Conservation (phyloP, 2,329 filamentous ascomycete genomes). For the Coleophoma eucalyptorum region DNA sequence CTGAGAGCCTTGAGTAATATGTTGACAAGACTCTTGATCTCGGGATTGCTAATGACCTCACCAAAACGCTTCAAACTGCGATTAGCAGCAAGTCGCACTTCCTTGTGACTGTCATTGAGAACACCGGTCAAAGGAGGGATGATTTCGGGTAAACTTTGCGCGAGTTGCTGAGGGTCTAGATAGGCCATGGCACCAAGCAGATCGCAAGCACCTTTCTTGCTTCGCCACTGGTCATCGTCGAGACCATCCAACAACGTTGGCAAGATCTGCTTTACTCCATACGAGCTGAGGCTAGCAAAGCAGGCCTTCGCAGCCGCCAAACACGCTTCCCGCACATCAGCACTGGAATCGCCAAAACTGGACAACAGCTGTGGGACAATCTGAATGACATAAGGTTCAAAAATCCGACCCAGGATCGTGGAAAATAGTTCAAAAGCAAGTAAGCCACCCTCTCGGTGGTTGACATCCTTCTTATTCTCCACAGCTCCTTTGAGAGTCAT, state of each 20-base stretch:
- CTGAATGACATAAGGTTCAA: constrained; percentile 95
- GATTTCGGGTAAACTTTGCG: constrained; percentile 88
- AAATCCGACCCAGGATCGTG: constrained; percentile 78
- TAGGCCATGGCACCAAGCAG: constrained; percentile 98
- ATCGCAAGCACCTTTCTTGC: constrained; percentile 97
- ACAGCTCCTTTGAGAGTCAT: constrained; percentile 73
- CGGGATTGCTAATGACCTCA: constrained; percentile 96
- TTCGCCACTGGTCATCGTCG: constrained; percentile 95
- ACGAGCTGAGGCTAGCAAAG: constrained; percentile 90
- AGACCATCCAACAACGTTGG: constrained; percentile 88
- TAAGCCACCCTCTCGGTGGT: constrained; percentile 84
- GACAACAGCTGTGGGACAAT: constrained; percentile 86
- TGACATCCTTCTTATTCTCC: constrained; percentile 93
- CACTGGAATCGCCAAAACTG: constrained; percentile 83
- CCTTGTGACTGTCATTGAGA: constrained; percentile 96
- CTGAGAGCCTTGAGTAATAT: constrained; percentile 94
- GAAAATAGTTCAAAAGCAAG: constrained; percentile 90
- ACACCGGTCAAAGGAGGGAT: constrained; percentile 94
- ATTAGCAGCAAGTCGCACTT: constrained; percentile 88
- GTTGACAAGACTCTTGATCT: constrained; percentile 88
- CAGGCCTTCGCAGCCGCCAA: constrained; percentile 91
- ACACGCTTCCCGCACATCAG: constrained; percentile 89
- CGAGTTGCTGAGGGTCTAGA: constrained; percentile 90
- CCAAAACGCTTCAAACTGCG: constrained; percentile 96
- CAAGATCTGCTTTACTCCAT: constrained; percentile 90